These are phyloP conservation scores for Corymbia calophylla DNA, from an alignment of 441 rosid genomes.

Conservation along the genomic window DNA sequence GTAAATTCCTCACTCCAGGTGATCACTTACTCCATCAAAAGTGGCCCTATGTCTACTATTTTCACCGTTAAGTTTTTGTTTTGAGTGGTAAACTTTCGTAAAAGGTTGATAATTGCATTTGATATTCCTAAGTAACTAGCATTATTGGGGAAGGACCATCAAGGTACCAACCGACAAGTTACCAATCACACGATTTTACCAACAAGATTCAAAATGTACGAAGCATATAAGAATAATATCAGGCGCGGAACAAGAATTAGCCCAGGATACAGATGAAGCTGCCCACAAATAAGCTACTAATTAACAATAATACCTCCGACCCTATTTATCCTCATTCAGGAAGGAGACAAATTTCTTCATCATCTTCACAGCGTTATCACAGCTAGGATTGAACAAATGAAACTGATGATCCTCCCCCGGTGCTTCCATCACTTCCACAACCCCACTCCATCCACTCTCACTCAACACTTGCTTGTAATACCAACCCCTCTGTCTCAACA, in stretches of 20 bases:
- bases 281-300: not conserved
- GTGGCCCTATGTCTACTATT: not conserved
- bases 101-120: not conserved
- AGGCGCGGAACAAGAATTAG: not conserved
- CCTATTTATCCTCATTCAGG: not conserved
- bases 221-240: not conserved
- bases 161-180: not conserved
- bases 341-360: not conserved
- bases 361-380: not conserved
- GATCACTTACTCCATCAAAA: not conserved
- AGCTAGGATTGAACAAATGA: not conserved
- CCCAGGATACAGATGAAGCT: not conserved
- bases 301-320: not conserved
- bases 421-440: slow-evolving; percentile 1
- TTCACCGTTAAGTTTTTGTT: not conserved
- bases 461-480: not conserved
- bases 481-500: not conserved
- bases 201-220: not conserved
- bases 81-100: not conserved
- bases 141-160: not conserved
- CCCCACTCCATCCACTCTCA: slow-evolving; percentile 2
- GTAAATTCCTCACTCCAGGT: not conserved
- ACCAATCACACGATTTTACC: not conserved
- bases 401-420: slow-evolving; percentile 7
- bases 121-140: not conserved